phyloP scores from a whole-genome alignment of 371 early-diverging fungal species.

The Mucor piriformis region DNA sequence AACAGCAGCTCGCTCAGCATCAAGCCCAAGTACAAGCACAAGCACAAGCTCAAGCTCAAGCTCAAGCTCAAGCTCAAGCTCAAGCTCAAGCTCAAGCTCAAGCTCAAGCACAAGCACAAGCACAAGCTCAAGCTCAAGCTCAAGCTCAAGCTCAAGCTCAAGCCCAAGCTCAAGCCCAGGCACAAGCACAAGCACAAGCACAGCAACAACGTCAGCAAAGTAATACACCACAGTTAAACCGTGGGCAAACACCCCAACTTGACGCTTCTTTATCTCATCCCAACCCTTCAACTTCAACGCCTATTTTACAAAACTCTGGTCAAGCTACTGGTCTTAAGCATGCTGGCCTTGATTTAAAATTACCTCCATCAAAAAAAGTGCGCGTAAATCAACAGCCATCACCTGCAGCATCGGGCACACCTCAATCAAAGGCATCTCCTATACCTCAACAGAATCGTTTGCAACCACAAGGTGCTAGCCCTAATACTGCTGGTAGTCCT shows the following conservation, averaged over 20 bases:
- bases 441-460: neutral
- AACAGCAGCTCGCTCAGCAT: slow-evolving; percentile 38
- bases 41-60: slow-evolving; percentile 28
- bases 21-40: slow-evolving; percentile 28
- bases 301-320: slow-evolving; percentile 1
- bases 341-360: slow-evolving; percentile 47
- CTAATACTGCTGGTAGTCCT: slow-evolving; percentile 4
- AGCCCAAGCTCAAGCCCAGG: slow-evolving; percentile 9
- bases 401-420: slow-evolving; percentile 2
- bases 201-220: slow-evolving; percentile 19
- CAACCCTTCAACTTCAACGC: slow-evolving; percentile 3
- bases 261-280: neutral
- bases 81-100: slow-evolving; percentile 33
- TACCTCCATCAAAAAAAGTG: slow-evolving; percentile 44
- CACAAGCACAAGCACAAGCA: slow-evolving; percentile 35
- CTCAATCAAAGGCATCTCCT: slow-evolving; percentile 9
- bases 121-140: slow-evolving; percentile 6
- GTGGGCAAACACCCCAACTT: slow-evolving; percentile 4
- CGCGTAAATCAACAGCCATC: slow-evolving; percentile 7
- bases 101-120: slow-evolving; percentile 10
- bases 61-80: slow-evolving; percentile 23
- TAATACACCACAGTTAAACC: slow-evolving; percentile 6
- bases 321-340: slow-evolving; percentile 18
- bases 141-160: neutral
- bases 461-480: slow-evolving; percentile 12